Conservation (phyloP, 345 rosid genomes). For the Odontarrhena argentea region DNA sequence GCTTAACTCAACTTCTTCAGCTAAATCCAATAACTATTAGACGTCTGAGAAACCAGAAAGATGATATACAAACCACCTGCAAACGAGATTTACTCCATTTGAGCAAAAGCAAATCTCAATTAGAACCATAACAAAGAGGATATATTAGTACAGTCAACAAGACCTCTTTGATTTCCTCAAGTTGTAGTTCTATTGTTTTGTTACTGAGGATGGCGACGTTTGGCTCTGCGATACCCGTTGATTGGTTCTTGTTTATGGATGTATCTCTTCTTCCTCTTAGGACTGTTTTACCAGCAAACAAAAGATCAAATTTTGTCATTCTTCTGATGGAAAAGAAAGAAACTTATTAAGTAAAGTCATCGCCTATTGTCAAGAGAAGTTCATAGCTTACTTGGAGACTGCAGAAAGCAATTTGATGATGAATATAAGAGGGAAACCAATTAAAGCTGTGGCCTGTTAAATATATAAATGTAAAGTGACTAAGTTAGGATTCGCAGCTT, state of each 20-base stretch:
- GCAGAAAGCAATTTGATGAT: conserved; percentile 44
- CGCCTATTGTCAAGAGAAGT: conserved; percentile 5
- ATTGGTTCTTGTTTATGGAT: conserved; percentile 28
- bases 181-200: conserved; percentile 16
- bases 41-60: conserved; percentile 31
- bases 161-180: conserved; percentile 29
- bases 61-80: conserved; percentile 31
- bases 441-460: conserved; percentile 45
- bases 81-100: conserved; percentile 1
- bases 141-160: neutral
- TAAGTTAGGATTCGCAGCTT: neutral
- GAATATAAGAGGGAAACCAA: conserved; percentile 47
- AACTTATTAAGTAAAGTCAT: neutral
- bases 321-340: conserved; percentile 10
- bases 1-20: conserved; percentile 16
- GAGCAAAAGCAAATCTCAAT: neutral
- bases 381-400: conserved; percentile 45
- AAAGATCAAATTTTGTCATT: neutral
- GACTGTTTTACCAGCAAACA: conserved; percentile 23
- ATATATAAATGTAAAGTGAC: conserved; percentile 5
- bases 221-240: conserved; percentile 33
- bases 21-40: conserved; percentile 11
- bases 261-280: conserved; percentile 32
- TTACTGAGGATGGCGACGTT: conserved; percentile 37
- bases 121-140: conserved; percentile 12